phyloP scores from a whole-genome alignment of 495 filamentous ascomycete genomes.

The Recurvomyces mirabilis region DNA sequence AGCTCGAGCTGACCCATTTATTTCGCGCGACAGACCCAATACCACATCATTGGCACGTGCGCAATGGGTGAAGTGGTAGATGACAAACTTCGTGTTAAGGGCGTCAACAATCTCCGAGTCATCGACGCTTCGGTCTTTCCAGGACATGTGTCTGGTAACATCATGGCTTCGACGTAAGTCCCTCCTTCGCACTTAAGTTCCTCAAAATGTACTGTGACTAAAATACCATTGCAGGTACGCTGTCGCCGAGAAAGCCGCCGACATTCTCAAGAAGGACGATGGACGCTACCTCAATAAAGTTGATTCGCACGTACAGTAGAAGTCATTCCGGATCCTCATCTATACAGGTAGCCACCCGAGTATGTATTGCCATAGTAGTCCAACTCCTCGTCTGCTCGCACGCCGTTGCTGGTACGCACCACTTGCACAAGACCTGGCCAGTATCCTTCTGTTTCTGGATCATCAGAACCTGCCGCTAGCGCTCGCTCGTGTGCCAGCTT shows the following conservation, averaged over 20 bases:
- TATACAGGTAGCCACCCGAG: conserved; percentile 8
- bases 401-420: conserved; percentile 6
- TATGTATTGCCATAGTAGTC: conserved; percentile 20
- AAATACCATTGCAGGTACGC: too few relatives aligned
- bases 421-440: conserved; percentile 18
- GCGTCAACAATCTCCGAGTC: conserved; percentile 24
- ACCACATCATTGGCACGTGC: conserved; percentile 27
- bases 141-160: conserved; percentile 21
- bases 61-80: conserved; percentile 31
- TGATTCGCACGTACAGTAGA: background rate
- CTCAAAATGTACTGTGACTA: too few relatives aligned
- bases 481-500: conserved; percentile 12
- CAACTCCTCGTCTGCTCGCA: conserved; percentile 12
- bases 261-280: conserved; percentile 21
- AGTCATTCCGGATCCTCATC: background rate
- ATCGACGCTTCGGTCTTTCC: conserved; percentile 29
- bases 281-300: conserved; percentile 7
- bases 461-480: conserved; percentile 4
- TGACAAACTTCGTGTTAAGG: conserved; percentile 24
- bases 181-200: too few relatives aligned
- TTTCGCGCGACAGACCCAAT: too few relatives aligned
- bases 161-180: conserved; percentile 22
- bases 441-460: conserved; percentile 16
- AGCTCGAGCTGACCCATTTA: too few relatives aligned
- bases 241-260: conserved; percentile 23